phyloP scores from a whole-genome alignment of 352 stramenopile genomes.

The Pythium aristosporum region DNA sequence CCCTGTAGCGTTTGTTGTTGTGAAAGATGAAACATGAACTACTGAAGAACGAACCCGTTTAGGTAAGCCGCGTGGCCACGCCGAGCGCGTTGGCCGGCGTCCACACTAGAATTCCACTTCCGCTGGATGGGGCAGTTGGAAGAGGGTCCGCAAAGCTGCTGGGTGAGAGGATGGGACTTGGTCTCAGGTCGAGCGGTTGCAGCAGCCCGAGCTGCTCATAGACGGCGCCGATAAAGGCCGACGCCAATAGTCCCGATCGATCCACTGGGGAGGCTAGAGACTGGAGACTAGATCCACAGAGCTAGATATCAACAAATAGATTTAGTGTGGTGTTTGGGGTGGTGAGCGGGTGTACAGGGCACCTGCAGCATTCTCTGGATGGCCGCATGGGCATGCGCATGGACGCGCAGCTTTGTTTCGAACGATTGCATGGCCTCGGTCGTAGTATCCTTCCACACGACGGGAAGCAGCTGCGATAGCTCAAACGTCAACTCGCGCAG shows the following conservation, averaged over 20 bases:
- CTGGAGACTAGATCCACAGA: not conserved
- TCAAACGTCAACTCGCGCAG: constrained; percentile 38
- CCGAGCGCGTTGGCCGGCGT: constrained; percentile 21
- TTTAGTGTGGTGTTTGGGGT: not conserved
- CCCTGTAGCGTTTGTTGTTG: constrained; percentile 7
- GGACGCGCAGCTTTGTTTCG: not conserved
- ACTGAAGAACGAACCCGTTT: not conserved
- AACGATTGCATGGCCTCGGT: not conserved
- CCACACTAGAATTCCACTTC: not conserved
- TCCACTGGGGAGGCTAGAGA: not conserved
- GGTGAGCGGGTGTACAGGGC: too few relatives aligned
- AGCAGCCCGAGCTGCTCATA: constrained; percentile 44
- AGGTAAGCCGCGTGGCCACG: constrained; percentile 3
- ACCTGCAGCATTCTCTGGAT: constrained; percentile 21
- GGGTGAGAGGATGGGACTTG: not conserved
- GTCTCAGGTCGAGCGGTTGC: constrained; percentile 8
- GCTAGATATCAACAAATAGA: not conserved
- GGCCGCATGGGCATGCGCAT: not conserved
- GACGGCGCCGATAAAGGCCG: constrained; percentile 38
- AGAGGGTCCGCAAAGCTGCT: not conserved
- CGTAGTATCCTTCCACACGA: constrained; percentile 29
- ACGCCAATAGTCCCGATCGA: constrained; percentile 26
- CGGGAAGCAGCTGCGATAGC: constrained; percentile 35
- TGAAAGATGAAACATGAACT: constrained; percentile 5
- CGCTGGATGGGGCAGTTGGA: not conserved